These are phyloP conservation scores for Aspergillus fumigatus DNA, from an alignment of 2,329 filamentous ascomycete species.

Conservation along the genomic window DNA sequence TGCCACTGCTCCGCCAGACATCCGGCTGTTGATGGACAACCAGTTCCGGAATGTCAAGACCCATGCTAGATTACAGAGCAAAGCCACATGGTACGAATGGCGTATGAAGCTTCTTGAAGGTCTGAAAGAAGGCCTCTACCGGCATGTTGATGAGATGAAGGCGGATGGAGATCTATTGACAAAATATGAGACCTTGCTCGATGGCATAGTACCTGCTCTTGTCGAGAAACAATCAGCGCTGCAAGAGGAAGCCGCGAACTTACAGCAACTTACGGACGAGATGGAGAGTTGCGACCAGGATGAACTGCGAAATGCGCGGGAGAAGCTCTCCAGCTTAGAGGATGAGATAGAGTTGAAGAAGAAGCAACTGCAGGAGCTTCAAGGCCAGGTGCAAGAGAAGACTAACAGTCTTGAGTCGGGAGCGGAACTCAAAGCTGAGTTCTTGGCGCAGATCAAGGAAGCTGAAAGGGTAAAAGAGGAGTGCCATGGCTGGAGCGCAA, in stretches of 20 bases:
- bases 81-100: conserved; percentile 98
- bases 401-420: conserved; percentile 60
- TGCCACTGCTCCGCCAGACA: conserved; percentile 74
- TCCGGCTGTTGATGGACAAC: conserved; percentile 85
- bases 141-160: conserved; percentile 71
- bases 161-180: conserved; percentile 64
- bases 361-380: conserved; percentile 61
- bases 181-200: conserved; percentile 65
- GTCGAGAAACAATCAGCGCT: conserved; percentile 58
- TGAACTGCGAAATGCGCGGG: conserved; percentile 69
- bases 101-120: conserved; percentile 81
- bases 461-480: conserved; percentile 82
- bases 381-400: conserved; percentile 62
- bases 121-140: conserved; percentile 73
- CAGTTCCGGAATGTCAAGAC: conserved; percentile 98
- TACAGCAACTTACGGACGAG: conserved; percentile 66
- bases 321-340: conserved; percentile 61
- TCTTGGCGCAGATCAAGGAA: conserved; percentile 68
- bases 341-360: conserved; percentile 67
- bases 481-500: conserved; percentile 80
- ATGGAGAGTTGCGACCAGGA: conserved; percentile 65
- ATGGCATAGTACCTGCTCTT: conserved; percentile 63
- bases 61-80: conserved; percentile 81
- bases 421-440: conserved; percentile 63
- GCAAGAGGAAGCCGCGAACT: conserved; percentile 58